phyloP scores from a whole-genome alignment of 1,284 basidiomycete species.

The Rhodotorula sp. region DNA sequence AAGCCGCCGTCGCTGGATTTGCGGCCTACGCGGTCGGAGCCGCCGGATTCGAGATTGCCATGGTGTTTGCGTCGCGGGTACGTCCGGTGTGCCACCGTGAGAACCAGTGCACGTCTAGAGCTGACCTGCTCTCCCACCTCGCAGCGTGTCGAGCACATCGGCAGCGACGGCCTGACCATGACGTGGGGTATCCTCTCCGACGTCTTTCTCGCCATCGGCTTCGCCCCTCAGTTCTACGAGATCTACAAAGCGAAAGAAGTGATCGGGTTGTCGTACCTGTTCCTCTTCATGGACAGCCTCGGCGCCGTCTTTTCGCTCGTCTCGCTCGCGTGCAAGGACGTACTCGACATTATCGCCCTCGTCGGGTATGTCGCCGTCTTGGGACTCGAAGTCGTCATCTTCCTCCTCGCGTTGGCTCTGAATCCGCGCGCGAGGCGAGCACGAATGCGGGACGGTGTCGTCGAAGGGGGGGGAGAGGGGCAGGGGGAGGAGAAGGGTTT shows the following conservation, averaged over 20 bases:
- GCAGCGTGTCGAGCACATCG: conserved; percentile 19
- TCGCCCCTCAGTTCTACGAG: conserved; percentile 28
- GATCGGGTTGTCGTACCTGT: conserved; percentile 22
- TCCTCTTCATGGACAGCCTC: conserved; percentile 28
- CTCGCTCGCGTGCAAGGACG: conserved; percentile 27
- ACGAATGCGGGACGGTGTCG: background rate
- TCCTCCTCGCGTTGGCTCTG: conserved; percentile 17
- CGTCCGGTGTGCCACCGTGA: background rate
- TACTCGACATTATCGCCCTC: conserved; percentile 25
- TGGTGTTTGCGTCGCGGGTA: conserved; percentile 20
- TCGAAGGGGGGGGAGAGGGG: background rate
- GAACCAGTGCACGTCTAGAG: too few species aligned
- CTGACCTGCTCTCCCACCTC: background rate
- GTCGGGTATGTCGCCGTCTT: conserved; percentile 27
- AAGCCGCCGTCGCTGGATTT: conserved; percentile 8
- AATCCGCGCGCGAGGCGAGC: conserved; percentile 16
- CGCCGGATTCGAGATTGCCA: conserved; percentile 24
- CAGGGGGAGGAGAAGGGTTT: background rate
- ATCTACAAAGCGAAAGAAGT: conserved; percentile 26
- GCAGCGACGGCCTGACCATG: conserved; percentile 16
- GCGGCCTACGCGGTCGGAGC: conserved; percentile 14
- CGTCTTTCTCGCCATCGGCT: conserved; percentile 22
- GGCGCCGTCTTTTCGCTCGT: conserved; percentile 34
- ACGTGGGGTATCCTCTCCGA: conserved; percentile 22
- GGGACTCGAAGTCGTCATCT: conserved; percentile 15